Evolutionary conservation across 2,329 filamentous ascomycete genomes (phyloP), one percentile per base, ranked within the genome.

Genomic region (Calycina marina): DNA sequence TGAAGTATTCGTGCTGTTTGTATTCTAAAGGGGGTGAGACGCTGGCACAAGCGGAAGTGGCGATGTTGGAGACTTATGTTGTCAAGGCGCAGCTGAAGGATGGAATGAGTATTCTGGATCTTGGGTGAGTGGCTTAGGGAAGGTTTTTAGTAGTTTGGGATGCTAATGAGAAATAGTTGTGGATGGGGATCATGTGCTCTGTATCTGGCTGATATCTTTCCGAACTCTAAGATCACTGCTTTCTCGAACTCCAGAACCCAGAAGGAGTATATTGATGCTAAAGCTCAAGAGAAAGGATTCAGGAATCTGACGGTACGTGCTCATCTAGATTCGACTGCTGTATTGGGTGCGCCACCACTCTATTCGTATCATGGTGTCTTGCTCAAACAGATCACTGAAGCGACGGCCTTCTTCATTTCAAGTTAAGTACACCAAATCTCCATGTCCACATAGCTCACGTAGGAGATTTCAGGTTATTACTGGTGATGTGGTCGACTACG

Each of bases 161-260:
- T 31, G 12, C 14, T 2, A 36, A 24, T 20, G 11, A 27, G 17
- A 24, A 31, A 12, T 37, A 77, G 69, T 24, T 80, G 74, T 47
- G 75, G 76, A 31, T 80, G 76, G 76, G 76, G 76, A 14, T 77
- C 72, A 16, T 66, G 63, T 16, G 64, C 67, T 11, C 55, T 80
- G 18, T 81, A 70, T 53, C 69, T 78, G 37, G 76, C 76, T 13
- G 72, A 77, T 47, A 55, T 65, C 37, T 62, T 80, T 31, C 75
- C 75, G 20, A 67, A 67, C 26, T 63, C 69, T 11, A 53, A 65
- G 35, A 62, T 82, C 46, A 75, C 69, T 1, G 76, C 68, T 1
- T 80, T 81, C 52, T 78, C 73, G 29, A 80, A 81, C 53, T 79
- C 73, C 5, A 62, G 61, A 39, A 77, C 73, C 4, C 76, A 81